Base-by-base conservation (phyloP, 176 grass and related monocot species). In the Poa annua region DNA sequence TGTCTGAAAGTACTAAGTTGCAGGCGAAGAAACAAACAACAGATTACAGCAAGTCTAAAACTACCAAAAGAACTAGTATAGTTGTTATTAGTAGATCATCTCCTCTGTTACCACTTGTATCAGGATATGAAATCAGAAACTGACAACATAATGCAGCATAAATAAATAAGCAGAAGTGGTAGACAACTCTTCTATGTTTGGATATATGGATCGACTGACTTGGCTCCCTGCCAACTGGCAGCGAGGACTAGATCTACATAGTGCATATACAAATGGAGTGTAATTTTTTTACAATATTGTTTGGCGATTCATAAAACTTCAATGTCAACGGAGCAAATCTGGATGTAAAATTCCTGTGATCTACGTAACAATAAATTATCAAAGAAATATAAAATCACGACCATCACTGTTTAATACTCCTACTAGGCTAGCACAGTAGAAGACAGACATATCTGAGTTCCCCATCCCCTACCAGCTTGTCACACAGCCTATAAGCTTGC, bases 1-100 rank as follows among this genome's bases (percentile, higher is more conserved):
- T 75, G 78, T 51, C 66, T 42, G 36, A 38, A 38, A 38, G 36
- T 38, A 38, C 36, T 38, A 87, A 48, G 64, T 76, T 51, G 74
- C 81, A n/a, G 47, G 33, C 11, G 1, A 44, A 20, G 20, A 48
- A 59, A 50, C 11, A 47, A 41, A 59, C 56, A 65, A 6, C 14
- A 34, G 35, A 26, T 21, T 50, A 11, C 10, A 14, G 47, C 11
- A 16, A 29, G 19, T 55, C 19, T 34, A 39, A n/a, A 68, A 25
- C 11, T 11, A 3, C 9, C 45, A 11, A 42, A 24, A 67, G 64
- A 67, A 9, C 8, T 39, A 36, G n/a, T n/a, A 35, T 68, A 8
- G 39, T 42, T 42, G 39, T 8, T 4, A 29, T 21, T 38, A 51
- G 6, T 38, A 22, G 16, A 50, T 52, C 5, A 6, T 64, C 25